Evolutionary conservation across 805 yeast species (phyloP), one percentile per base, ranked within the genome.

Genomic region (Sugiyamaella qingdaonensis): DNA sequence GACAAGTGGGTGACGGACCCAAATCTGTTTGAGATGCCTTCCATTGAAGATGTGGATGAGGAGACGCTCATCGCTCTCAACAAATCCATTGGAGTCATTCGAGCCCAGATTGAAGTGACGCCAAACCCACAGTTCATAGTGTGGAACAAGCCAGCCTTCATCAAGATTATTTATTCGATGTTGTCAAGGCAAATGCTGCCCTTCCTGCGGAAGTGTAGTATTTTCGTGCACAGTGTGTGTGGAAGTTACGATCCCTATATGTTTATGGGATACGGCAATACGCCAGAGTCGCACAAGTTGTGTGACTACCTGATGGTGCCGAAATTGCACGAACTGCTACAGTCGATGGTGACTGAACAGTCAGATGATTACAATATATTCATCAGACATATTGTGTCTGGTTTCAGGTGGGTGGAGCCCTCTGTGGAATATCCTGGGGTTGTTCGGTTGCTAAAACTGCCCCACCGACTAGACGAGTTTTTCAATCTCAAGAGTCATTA

Each of bases 401-500:
- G 14, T 13, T 43, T 43, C 32, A 14, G 21, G 9, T 39, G 43
- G 43, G 24, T 31, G 10, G 49, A 37, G 35, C 11, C 16, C 11
- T 13, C 59, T 8, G 54, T 86, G 18, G 81, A 79, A 36, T 88
- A 81, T 60, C 94, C 95, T 0, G 87, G 87, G 0, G 63, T 78
- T 1, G 69, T 85, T n/a, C 73, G 76, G 39, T 71, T 90, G 47
- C 73, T 86, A 19, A 73, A 77, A 32, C 73, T 90, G 14, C 97
- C 97, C 0, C 66, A 71, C 1, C 75, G 86, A 48, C 68, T 88
- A 55, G 91, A 86, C 63, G 74, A 72, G 36, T 82, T 89, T 57
- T 88, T 86, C 69, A 83, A 88, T 46, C 35, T 57, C 35, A 36
- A 44, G 43, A 39, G 21, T 9, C 43, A 39, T 16, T 39, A 39